A percentile compares a stretch with the other conserved stretches of the same genome.
phyloP scores from a whole-genome alignment of 352 stramenopile species.

The Elongisporangium prolatum region DNA sequence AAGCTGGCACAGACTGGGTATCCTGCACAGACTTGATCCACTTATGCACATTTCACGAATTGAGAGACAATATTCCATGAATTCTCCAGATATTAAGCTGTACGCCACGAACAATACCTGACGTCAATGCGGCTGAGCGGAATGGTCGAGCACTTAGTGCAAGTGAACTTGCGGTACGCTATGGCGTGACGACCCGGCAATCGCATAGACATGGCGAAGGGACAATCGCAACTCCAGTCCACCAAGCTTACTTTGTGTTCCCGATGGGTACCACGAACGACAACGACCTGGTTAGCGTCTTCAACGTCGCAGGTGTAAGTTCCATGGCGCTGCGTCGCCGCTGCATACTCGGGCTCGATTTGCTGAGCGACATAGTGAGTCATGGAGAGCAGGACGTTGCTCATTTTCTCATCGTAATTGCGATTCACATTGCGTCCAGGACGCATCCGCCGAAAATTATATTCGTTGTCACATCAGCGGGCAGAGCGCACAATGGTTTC shows the following conservation, averaged over 20 bases:
- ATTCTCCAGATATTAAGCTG: too few relatives aligned
- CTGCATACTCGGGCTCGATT: slow-evolving; percentile 12
- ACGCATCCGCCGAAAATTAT: not conserved
- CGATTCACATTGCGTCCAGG: slow-evolving; percentile 2
- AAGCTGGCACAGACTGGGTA: too few relatives aligned
- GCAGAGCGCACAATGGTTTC: slow-evolving; percentile 5
- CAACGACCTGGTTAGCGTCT: not conserved
- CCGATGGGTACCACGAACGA: not conserved
- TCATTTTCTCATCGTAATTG: slow-evolving; percentile 19
- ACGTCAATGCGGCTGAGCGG: not conserved
- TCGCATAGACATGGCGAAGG: slow-evolving; percentile 9
- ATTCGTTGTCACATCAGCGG: slow-evolving; percentile 3
- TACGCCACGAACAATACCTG: not conserved
- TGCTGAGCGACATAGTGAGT: slow-evolving; percentile 18
- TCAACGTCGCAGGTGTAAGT: slow-evolving; percentile 4
- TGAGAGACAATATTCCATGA: too few relatives aligned
- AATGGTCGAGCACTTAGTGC: not conserved
- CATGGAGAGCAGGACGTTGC: slow-evolving; percentile 8
- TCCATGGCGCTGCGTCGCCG: not conserved
- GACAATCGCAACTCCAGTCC: slow-evolving; percentile 11
- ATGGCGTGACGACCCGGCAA: slow-evolving; percentile 18
- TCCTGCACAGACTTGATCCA: too few relatives aligned
- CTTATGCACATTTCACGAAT: too few relatives aligned
- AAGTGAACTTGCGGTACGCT: slow-evolving; percentile 8
- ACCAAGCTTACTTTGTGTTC: not conserved